Conservation (phyloP, 2,329 filamentous ascomycete species). For the Apiospora hydei region DNA sequence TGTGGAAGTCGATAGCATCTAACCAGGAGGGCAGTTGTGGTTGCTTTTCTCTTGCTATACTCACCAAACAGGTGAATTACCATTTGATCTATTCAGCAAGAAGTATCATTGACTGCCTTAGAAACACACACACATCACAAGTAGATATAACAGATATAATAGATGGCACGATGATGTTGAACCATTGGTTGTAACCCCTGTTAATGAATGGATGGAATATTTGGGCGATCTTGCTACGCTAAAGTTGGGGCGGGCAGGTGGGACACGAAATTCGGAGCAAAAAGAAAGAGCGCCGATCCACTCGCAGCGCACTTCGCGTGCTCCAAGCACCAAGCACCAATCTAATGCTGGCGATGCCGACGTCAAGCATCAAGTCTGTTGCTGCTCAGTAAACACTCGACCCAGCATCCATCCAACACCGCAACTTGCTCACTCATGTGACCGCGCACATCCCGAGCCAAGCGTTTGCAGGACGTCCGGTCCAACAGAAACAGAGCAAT, state of each 20-base stretch:
- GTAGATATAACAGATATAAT: too few species aligned
- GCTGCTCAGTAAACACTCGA: background rate
- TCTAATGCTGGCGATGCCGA: background rate
- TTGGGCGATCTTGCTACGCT: conserved; percentile 4
- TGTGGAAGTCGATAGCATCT: too few species aligned
- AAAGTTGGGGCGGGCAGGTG: background rate
- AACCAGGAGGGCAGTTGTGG: too few species aligned
- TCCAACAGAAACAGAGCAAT: conserved; percentile 30
- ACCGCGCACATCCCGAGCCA: conserved; percentile 25
- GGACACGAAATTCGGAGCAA: conserved; percentile 11
- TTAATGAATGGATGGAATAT: background rate
- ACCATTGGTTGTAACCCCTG: conserved; percentile 5
- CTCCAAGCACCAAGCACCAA: conserved; percentile 15
- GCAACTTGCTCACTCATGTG: conserved; percentile 3
- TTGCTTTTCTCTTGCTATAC: too few species aligned
- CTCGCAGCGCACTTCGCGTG: background rate
- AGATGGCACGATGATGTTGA: background rate
- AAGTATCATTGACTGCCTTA: too few species aligned
- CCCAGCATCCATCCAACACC: background rate
- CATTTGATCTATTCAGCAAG: too few species aligned
- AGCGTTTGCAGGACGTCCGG: conserved; percentile 2
- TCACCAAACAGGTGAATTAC: too few species aligned
- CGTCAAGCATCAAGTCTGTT: conserved; percentile 15
- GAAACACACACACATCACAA: too few species aligned
- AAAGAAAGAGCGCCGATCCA: conserved; percentile 6